These are phyloP conservation scores for Musa troglodytarum DNA, from an alignment of 176 grass and related monocot genomes.

Conservation along the genomic window DNA sequence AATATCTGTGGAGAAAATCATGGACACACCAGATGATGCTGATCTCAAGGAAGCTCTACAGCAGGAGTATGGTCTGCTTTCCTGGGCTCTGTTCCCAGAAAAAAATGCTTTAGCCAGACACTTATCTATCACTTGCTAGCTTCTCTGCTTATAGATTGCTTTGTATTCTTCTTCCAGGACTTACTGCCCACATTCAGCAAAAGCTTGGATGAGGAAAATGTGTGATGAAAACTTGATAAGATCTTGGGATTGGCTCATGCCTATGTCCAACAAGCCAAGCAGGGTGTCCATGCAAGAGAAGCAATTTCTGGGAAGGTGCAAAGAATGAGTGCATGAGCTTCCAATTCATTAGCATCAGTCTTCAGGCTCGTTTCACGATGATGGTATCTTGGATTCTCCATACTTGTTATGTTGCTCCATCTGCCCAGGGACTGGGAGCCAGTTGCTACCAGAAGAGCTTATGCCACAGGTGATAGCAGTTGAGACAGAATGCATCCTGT, in stretches of 20 bases:
- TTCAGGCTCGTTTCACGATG: background rate
- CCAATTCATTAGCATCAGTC: background rate
- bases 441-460: background rate
- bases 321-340: background rate
- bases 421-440: no score
- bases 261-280: background rate
- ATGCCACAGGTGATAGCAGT: background rate
- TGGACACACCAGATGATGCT: background rate
- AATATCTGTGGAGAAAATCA: background rate
- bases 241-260: background rate
- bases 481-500: background rate
- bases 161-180: background rate
- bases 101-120: background rate
- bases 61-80: background rate
- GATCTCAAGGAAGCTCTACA: background rate
- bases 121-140: background rate
- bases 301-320: background rate
- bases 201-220: background rate
- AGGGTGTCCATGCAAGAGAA: background rate
- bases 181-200: background rate
- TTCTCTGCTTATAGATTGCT: background rate
- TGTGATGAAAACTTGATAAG: background rate
- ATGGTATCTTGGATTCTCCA: no score
- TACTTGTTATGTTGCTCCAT: no score
- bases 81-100: background rate